Percentiles rank a stretch among this genome's conserved stretches.
phyloP scores from a whole-genome alignment of 805 yeast species.

The Teunomyces barrocoloradensis region DNA sequence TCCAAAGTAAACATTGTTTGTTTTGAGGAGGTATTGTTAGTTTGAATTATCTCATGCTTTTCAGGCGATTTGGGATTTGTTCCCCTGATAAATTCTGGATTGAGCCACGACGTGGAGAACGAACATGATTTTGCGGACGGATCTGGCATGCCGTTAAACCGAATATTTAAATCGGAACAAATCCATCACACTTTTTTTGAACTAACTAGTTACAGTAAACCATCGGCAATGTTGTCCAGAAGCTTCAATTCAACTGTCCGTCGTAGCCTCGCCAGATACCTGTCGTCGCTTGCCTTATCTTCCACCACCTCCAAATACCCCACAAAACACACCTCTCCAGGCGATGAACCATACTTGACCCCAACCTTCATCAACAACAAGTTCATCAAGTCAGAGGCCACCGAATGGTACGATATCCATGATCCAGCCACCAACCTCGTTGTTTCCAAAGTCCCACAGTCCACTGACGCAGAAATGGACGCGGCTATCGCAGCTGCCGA shows the following conservation, averaged over 20 bases:
- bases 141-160: constrained; percentile 3
- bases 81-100: not conserved
- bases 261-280: constrained; percentile 7
- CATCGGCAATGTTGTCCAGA: constrained; percentile 2
- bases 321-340: constrained; percentile 33
- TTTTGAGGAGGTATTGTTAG: too few species aligned
- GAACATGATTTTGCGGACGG: constrained; percentile 1
- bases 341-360: constrained; percentile 46
- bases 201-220: not conserved
- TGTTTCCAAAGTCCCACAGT: constrained; percentile 69
- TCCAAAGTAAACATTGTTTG: too few species aligned
- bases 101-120: not conserved
- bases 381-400: constrained; percentile 48
- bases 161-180: not conserved
- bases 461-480: constrained; percentile 62
- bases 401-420: constrained; percentile 63
- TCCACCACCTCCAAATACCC: constrained; percentile 40
- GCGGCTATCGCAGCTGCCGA: constrained; percentile 65
- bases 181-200: not conserved
- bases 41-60: not conserved
- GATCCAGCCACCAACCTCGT: constrained; percentile 75
- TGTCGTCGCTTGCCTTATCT: constrained; percentile 18
- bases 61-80: not conserved
- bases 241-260: not conserved
- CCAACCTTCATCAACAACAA: constrained; percentile 53